Conservation (phyloP, 345 rosid species). For the Brassica cretica region DNA sequence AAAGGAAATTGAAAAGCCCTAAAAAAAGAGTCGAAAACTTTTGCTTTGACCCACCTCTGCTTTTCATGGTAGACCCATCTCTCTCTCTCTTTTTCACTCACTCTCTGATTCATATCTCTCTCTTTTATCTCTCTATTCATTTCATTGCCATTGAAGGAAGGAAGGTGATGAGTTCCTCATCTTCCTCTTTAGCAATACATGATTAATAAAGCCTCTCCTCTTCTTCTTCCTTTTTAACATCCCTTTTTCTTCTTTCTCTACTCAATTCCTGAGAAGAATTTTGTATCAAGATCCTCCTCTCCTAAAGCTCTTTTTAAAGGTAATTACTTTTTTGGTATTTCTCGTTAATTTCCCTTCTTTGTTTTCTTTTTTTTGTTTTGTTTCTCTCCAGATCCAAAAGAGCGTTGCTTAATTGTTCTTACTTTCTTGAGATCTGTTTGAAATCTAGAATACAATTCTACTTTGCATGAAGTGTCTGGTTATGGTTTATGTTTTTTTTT, state of each 20-base stretch:
- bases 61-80: conserved; percentile 52
- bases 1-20: conserved; percentile 21
- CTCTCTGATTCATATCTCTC: conserved; percentile 26
- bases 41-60: conserved; percentile 51
- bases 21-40: conserved; percentile 35
- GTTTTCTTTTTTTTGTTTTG: neutral
- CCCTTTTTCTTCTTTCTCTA: conserved; percentile 32
- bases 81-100: conserved; percentile 13
- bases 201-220: conserved; percentile 25
- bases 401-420: conserved; percentile 40
- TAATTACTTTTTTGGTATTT: neutral
- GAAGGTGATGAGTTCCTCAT: conserved; percentile 40
- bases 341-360: neutral
- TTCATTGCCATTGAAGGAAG: conserved; percentile 45
- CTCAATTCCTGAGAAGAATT: neutral
- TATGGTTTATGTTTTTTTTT: neutral
- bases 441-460: conserved; percentile 6
- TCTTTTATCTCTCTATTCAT: conserved; percentile 34
- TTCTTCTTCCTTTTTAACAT: conserved; percentile 14
- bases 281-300: conserved; percentile 12
- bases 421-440: conserved; percentile 45
- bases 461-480: conserved; percentile 25
- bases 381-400: conserved; percentile 36
- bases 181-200: conserved; percentile 35
- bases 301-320: conserved; percentile 9